Evolutionary conservation across 768 basidiomycete genomes (phyloP), one percentile per base, ranked within the genome.

Genomic region (Lentinula detonsa): DNA sequence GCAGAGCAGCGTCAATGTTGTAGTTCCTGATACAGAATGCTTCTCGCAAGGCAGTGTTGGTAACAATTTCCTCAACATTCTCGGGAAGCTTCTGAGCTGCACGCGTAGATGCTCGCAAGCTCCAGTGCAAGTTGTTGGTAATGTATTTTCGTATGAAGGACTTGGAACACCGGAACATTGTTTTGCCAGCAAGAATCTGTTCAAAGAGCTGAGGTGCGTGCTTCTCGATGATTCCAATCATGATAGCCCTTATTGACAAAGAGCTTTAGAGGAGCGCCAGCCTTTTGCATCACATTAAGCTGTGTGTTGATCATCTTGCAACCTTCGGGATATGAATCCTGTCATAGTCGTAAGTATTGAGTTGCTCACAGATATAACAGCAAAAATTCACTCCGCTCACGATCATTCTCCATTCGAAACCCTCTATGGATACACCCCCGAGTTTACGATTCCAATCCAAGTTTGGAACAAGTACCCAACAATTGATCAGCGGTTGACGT

Each of bases 1-100:
- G 57, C n/a, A 69, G 54, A 5, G 4, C 48, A 2, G 65, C 49
- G 1, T 61, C 61, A 1, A 71, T 61, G 1, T 42, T 45, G 6
- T 64, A 37, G 0, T 70, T 53, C 2, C 59, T 21, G 11, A 70
- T 65, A 0, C 33, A 31, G 6, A 42, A 42, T 7, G 61, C 65
- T 15, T 50, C 49, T 23, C 65, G 57, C 8, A 71, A 37, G 49
- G 65, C 57, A 0, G 65, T 52, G 1, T 58, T 31, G 3, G 58
- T 48, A 31, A 59, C 63, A 33, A 63, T 60, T 0, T 68, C 65
- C 10, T 65, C 60, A 1, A 57, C 62, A 52, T 74, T 57, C 1
- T 6, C 43, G 1, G 73, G 73, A 8, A 67, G 21, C 50, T 74
- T 74, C 60, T 74, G 73, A 5, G 66, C 69, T 0, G 73, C 72